Evolutionary conservation across 257 asterid genomes (phyloP), one percentile per base, ranked within the genome.

Genomic region (Dorcoceras hygrometricum): DNA sequence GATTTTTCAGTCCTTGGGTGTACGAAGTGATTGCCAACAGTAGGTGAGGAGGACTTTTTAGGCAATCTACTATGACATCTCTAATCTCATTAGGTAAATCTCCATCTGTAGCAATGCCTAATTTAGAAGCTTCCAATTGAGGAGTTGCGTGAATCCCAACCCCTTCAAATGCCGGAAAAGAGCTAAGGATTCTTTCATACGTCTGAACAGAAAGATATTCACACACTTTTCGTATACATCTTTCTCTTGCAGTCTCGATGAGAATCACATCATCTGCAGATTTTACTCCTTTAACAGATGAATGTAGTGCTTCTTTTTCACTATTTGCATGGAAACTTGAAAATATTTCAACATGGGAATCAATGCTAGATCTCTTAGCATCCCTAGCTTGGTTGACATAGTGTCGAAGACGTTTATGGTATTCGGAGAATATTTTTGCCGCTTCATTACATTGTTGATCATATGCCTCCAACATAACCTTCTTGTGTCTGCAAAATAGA

Each of bases 401-500:
- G 73, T 76, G 57, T 25, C 81, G 77, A 8, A 94, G 83, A 59
- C 96, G 91, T 72, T 90, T 94, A 82, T 94, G 99, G 74, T 90
- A 94, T 84, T 88, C 99, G 0, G 95, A 83, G 86, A 88, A 94
- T 74, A 94, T 89, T 78, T 86, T 94, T 53, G 96, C 93, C n/a
- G 98, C 99, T 80, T 94, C 99, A 68, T 88, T 91, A 75, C 98
- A 83, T 68, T 89, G 99, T 70, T 89, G 96, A 71, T 90, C 98
- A 84, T 85, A 89, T 77, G 96, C 87, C 80, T 88, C 99, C 80
- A 90, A 69, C 89, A 91, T 87, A 65, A 86, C 96, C 76, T 88
- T 95, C 77, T 94, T 94, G 89, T 94, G 99, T 82, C 99, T 94
- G 81, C 58, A 82, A 50, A 48, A 31, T 16, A 4, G 53, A 64